These are phyloP conservation scores for Mucor irregularis DNA, from an alignment of 371 early-diverging fungal species.

Conservation along the genomic window DNA sequence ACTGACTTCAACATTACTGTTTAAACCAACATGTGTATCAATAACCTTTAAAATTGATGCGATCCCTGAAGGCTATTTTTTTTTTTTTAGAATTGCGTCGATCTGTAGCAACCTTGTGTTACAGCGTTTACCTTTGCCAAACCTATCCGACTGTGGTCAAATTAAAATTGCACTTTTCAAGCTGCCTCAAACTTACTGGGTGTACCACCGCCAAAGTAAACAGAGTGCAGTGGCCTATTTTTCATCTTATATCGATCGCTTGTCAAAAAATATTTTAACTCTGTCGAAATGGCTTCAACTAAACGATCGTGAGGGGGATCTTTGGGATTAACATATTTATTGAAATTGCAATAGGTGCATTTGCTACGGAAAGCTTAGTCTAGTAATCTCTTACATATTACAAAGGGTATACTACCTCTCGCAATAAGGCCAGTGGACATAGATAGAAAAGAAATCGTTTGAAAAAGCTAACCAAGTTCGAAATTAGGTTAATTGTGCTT, in stretches of 20 bases:
- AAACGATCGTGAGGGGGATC: constrained; percentile 58
- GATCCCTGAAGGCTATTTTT: constrained; percentile 22
- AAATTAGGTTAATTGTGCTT: no score
- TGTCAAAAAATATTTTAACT: constrained; percentile 47
- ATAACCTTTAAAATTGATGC: constrained; percentile 44
- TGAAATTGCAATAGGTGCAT: constrained; percentile 87
- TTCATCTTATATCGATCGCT: constrained; percentile 30
- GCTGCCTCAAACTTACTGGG: constrained; percentile 33
- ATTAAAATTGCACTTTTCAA: neutral
- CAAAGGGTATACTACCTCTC: no score
- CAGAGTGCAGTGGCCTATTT: constrained; percentile 49
- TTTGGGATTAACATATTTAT: constrained; percentile 74
- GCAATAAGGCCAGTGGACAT: constrained; percentile 89
- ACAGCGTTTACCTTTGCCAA: constrained; percentile 10
- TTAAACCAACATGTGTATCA: constrained; percentile 32
- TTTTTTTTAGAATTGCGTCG: neutral
- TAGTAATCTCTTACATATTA: neutral
- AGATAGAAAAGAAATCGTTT: constrained; percentile 58
- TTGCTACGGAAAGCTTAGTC: constrained; percentile 41
- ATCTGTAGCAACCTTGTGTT: neutral
- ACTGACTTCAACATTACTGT: constrained; percentile 55
- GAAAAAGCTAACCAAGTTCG: neutral
- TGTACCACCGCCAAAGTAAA: constrained; percentile 78
- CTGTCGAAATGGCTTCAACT: constrained; percentile 50
- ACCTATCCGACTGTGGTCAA: constrained; percentile 2